These are phyloP conservation scores for Triangularia setosa DNA, from an alignment of 2,329 filamentous ascomycete genomes.

Conservation along the genomic window DNA sequence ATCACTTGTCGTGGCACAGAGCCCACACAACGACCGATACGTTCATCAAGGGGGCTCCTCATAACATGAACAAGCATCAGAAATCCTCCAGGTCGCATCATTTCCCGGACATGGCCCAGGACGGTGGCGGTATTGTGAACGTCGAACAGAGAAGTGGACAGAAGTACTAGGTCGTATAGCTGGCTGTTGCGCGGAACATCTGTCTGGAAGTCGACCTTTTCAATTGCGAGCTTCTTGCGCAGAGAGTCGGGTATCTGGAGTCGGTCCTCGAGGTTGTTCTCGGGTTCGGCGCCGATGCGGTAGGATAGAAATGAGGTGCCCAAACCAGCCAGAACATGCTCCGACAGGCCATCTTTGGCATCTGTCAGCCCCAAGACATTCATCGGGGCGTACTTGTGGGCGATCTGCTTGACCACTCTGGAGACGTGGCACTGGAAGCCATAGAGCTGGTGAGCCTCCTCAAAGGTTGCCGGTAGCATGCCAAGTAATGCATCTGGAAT, in stretches of 20 bases:
- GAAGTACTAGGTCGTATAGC: constrained; percentile 28
- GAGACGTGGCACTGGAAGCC: constrained; percentile 34
- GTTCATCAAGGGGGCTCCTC: constrained; percentile 20
- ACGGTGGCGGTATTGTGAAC: constrained; percentile 1
- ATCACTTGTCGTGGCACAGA: neutral
- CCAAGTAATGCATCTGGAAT: constrained; percentile 24
- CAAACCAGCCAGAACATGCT: constrained; percentile 32
- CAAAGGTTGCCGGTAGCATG: constrained; percentile 31
- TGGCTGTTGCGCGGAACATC: constrained; percentile 11
- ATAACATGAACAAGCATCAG: constrained; percentile 30
- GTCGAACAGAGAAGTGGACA: constrained; percentile 26
- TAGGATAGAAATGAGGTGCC: constrained; percentile 32
- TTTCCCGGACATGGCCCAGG: constrained; percentile 17
- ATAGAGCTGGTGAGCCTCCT: constrained; percentile 31
- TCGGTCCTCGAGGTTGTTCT: constrained; percentile 22
- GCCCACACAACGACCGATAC: constrained; percentile 18
- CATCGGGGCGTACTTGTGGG: constrained; percentile 39
- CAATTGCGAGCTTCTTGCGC: constrained; percentile 20
- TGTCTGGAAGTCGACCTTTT: constrained; percentile 24
- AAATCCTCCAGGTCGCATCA: constrained; percentile 32
- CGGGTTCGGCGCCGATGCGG: constrained; percentile 24
- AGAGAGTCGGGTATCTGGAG: constrained; percentile 8
- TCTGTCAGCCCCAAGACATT: constrained; percentile 37
- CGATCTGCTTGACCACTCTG: constrained; percentile 35
- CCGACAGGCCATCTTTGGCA: constrained; percentile 29